Conservation (phyloP, 1,284 basidiomycete genomes). For the Kalmanozyma brasiliensis region DNA sequence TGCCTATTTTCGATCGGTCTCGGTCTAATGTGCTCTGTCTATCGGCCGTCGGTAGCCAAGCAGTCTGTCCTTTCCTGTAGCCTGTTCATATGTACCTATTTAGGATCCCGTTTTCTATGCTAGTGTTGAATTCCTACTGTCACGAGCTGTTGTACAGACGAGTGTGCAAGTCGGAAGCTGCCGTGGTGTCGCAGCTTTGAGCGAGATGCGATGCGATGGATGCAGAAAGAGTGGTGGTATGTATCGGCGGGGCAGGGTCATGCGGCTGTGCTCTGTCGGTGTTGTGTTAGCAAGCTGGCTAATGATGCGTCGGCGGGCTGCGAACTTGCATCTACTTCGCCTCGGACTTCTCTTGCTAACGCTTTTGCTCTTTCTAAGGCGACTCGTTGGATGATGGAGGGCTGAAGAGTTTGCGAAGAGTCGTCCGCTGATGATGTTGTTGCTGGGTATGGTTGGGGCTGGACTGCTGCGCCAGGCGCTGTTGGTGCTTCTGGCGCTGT, state of each 20-base stretch:
- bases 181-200: no score
- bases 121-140: not conserved
- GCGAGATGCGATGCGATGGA: no score
- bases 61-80: not conserved
- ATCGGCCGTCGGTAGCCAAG: not conserved
- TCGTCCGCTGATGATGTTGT: not conserved
- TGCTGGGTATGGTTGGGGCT: not conserved
- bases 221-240: constrained; percentile 1
- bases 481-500: not conserved
- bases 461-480: not conserved
- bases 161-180: not conserved
- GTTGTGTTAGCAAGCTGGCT: constrained; percentile 32
- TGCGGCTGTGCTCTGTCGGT: constrained; percentile 16
- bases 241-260: constrained; percentile 4
- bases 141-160: not conserved
- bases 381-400: constrained; percentile 44
- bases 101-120: not conserved
- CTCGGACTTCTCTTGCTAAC: constrained; percentile 32
- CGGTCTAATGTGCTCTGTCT: no score
- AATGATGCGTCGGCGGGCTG: constrained; percentile 23
- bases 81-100: constrained; percentile 5
- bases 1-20: no score
- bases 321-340: constrained; percentile 6
- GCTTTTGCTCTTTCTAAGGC: constrained; percentile 41
- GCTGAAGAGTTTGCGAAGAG: constrained; percentile 5